A percentile compares a stretch with the other conserved stretches of the same genome.
Evolutionary conservation across 805 yeast species (phyloP).

Genomic region (Metschnikowia santaceciliae): DNA sequence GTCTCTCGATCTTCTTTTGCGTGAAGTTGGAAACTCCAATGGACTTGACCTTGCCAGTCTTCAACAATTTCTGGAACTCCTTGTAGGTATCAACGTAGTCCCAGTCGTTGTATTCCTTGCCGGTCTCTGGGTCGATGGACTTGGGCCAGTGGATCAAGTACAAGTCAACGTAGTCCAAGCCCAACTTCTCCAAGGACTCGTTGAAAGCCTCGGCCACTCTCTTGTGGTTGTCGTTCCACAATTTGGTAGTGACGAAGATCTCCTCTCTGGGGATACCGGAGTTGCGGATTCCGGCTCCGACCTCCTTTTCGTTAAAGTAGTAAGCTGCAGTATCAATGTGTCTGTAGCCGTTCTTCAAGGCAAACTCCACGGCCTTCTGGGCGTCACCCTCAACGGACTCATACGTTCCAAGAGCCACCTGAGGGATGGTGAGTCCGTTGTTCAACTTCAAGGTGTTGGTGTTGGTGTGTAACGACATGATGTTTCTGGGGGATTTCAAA

Average conservation of each 20-base stretch:
- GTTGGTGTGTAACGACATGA: conserved; percentile 14
- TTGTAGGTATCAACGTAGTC: conserved; percentile 32
- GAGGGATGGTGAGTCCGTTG: conserved; percentile 62
- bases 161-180: conserved; percentile 18
- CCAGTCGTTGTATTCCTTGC: conserved; percentile 10
- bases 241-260: conserved; percentile 17
- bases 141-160: conserved; percentile 20
- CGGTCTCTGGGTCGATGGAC: conserved; percentile 11
- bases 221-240: conserved; percentile 16
- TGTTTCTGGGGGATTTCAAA: background rate
- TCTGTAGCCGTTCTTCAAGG: conserved; percentile 63
- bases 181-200: conserved; percentile 15
- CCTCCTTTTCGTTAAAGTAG: conserved; percentile 64
- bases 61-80: conserved; percentile 28
- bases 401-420: conserved; percentile 76
- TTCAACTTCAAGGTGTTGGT: conserved; percentile 42
- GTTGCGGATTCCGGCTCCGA: conserved; percentile 55
- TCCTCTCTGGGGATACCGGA: conserved; percentile 17
- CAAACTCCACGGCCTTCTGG: conserved; percentile 52
- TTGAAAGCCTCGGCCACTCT: conserved; percentile 12
- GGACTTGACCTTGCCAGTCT: conserved; percentile 17
- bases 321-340: conserved; percentile 77
- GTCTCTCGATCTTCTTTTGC: conserved; percentile 10
- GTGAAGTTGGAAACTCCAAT: conserved; percentile 20
- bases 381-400: conserved; percentile 53